Evolutionary conservation across 1,284 basidiomycete species (phyloP), one percentile per base, ranked within the genome.

Genomic region (Ceratobasidium sp.): DNA sequence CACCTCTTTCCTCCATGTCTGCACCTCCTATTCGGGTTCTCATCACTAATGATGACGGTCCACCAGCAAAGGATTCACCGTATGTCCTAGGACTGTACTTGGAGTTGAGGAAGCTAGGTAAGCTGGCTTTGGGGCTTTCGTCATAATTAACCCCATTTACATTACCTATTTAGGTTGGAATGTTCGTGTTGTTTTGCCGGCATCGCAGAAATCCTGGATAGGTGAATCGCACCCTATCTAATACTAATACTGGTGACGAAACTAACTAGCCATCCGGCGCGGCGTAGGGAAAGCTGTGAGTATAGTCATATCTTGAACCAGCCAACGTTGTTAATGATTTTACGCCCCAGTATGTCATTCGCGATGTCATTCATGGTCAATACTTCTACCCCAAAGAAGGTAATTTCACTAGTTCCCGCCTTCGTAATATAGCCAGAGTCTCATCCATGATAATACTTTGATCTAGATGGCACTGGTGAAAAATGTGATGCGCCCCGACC

Each of bases 131-230:
- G 14, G 53, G 16, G 11, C 37, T 46, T 53, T 53, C 69, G 49
- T 8, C 43, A 48, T 53, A 37, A 49, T 48, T 69, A 16, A 27
- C 49, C 8, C 64, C 27, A 48, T 8, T 61, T 46, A 53, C 29
- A 61, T 37, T 16, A 8, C 13, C 37, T 34, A 13, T 29, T 31
- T 64, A 90, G 92, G 91, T 4, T 95, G 93, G 92, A 87, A 94
- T 78, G 92, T 98, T 51, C 91, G 90, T 78, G 95, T 98, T 2
- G 94, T 97, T 74, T 84, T 97, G 19, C 95, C 95, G 0, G 91
- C 90, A 78, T 87, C 90, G 19, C 95, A 98, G 81, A 95, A 94
- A 82, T 94, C 92, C 48, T 98, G 95, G 95, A 93, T 94, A 56
- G 92, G 92, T 90, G 76, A 48, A 31, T 37, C 9, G 34, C 34